These are phyloP conservation scores for Phytopythium litorale DNA, from an alignment of 352 stramenopile species.

Conservation along the genomic window DNA sequence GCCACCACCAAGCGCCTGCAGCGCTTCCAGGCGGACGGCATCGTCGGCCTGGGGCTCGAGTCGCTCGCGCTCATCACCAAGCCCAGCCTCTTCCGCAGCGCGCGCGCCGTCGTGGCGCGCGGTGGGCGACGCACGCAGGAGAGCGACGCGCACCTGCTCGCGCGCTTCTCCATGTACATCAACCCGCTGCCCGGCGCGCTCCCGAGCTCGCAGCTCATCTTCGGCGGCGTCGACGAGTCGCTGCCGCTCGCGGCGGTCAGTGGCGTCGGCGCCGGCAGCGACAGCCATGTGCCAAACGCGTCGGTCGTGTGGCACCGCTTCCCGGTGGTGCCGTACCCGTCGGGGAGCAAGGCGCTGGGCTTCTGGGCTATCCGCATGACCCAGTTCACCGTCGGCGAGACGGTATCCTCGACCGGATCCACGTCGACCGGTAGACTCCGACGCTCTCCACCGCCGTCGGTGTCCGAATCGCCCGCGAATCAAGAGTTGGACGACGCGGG, in stretches of 20 bases:
- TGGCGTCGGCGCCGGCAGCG: background rate
- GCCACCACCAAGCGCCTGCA: constrained; percentile 40
- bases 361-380: constrained; percentile 58
- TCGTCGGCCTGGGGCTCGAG: constrained; percentile 56
- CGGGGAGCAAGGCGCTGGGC: constrained; percentile 23
- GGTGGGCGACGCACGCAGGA: background rate
- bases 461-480: constrained; percentile 4
- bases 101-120: background rate
- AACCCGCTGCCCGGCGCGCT: constrained; percentile 41
- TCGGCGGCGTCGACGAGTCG: constrained; percentile 44
- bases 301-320: constrained; percentile 43
- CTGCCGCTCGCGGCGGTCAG: constrained; percentile 17
- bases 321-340: constrained; percentile 37
- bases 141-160: constrained; percentile 19
- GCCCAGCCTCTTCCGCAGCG: constrained; percentile 29
- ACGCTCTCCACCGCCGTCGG: background rate
- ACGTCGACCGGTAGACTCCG: background rate
- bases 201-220: constrained; percentile 49
- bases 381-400: constrained; percentile 22
- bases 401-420: background rate
- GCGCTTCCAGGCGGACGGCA: constrained; percentile 57
- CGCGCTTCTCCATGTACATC: constrained; percentile 63
- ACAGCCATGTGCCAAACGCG: constrained; percentile 6
- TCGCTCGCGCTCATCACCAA: constrained; percentile 54
- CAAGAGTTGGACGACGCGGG: constrained; percentile 2